These are phyloP conservation scores for Ampelomyces quisqualis DNA, from an alignment of 2,329 filamentous ascomycete genomes.

Conservation along the genomic window DNA sequence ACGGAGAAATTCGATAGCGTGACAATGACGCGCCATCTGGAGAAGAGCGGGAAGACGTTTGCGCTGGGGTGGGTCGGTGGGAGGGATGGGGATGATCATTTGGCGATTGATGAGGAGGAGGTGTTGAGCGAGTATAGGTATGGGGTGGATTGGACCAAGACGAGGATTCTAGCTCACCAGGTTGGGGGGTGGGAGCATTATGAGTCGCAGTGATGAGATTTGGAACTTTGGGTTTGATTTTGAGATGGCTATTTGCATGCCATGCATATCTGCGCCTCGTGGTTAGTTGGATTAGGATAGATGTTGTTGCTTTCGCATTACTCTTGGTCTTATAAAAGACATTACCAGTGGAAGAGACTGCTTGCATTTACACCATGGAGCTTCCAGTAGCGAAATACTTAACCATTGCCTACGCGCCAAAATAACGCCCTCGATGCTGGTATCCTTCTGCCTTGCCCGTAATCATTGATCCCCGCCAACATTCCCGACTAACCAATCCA, in stretches of 20 bases:
- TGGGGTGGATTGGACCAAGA: conserved; percentile 49
- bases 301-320: background rate
- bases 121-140: conserved; percentile 66
- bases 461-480: conserved; percentile 6
- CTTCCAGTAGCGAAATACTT: too few relatives aligned
- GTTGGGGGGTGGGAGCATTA: conserved; percentile 36
- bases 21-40: conserved; percentile 63
- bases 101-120: conserved; percentile 76
- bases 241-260: too few relatives aligned
- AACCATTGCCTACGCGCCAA: conserved; percentile 6
- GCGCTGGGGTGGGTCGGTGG: conserved; percentile 76
- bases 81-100: conserved; percentile 70
- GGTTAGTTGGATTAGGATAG: too few relatives aligned
- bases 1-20: conserved; percentile 63
- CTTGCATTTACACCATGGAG: too few relatives aligned
- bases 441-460: conserved; percentile 4
- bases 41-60: conserved; percentile 65
- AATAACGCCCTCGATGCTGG: conserved; percentile 24
- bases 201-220: conserved; percentile 4
- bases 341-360: too few relatives aligned
- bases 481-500: conserved; percentile 94
- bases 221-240: background rate
- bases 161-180: conserved; percentile 32
- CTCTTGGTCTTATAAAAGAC: background rate
- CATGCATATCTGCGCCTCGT: background rate